Conservation (phyloP, 257 asterid genomes). For the Lycium ferocissimum region DNA sequence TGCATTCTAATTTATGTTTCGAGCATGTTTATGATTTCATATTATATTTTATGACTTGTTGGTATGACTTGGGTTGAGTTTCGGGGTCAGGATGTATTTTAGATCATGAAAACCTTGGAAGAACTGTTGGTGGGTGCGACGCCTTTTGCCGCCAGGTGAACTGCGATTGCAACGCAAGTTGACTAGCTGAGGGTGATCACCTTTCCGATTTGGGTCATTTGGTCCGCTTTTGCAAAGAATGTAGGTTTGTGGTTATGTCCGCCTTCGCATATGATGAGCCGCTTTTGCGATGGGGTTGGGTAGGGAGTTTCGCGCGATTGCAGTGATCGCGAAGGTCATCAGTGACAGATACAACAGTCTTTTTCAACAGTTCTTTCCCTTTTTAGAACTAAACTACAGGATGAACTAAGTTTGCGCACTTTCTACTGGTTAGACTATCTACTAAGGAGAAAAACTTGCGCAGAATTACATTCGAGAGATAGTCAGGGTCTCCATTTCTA, state of each 20-base stretch:
- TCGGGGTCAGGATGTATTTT: not conserved
- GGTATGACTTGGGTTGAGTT: slow-evolving; percentile 4
- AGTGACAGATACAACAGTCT: too few relatives aligned
- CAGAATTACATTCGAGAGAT: not conserved
- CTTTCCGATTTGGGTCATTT: too few relatives aligned
- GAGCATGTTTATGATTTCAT: not conserved
- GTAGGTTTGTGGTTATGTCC: too few relatives aligned
- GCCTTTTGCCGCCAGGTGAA: not conserved
- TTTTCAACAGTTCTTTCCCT: too few relatives aligned
- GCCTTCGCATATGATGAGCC: too few relatives aligned
- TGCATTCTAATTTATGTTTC: slow-evolving; percentile 1
- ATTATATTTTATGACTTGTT: not conserved
- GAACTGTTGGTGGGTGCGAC: not conserved
- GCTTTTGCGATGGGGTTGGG: too few relatives aligned
- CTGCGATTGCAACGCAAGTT: not conserved
- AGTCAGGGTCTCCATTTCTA: not conserved
- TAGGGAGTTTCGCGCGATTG: too few relatives aligned
- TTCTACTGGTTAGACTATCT: not conserved
- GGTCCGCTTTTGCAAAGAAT: too few relatives aligned
- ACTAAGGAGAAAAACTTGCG: not conserved
- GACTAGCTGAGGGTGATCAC: too few relatives aligned
- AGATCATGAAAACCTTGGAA: slow-evolving; percentile 1
- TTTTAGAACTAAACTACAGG: too few relatives aligned
- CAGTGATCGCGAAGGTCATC: too few relatives aligned
- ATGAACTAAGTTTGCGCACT: not conserved